Percentiles rank a stretch among this genome's conserved stretches.
These are phyloP conservation scores for Fomitopsis pinicola DNA, from an alignment of 1,284 basidiomycete species.

Conservation along the genomic window DNA sequence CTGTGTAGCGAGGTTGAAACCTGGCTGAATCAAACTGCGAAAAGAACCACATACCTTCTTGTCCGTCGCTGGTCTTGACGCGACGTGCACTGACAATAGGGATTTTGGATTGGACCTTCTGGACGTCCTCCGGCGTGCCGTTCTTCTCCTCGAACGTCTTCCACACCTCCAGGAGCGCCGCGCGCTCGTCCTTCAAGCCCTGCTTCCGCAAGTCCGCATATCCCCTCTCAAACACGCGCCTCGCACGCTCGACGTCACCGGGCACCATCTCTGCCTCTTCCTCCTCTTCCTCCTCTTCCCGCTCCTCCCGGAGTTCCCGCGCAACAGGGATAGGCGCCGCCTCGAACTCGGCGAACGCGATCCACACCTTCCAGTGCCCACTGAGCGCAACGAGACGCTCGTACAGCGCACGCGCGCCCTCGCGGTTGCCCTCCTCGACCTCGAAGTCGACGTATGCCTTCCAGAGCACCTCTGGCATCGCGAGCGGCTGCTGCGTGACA, in stretches of 20 bases:
- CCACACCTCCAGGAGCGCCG: constrained; percentile 89
- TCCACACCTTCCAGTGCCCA: constrained; percentile 94
- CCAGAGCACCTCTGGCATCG: constrained; percentile 99
- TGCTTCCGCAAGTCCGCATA: constrained; percentile 82
- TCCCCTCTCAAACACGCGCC: constrained; percentile 78
- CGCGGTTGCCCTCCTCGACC: constrained; percentile 91
- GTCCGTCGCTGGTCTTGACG: constrained; percentile 75
- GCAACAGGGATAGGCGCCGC: constrained; percentile 63
- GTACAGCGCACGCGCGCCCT: constrained; percentile 82
- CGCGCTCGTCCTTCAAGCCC: constrained; percentile 86
- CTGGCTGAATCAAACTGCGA: constrained; percentile 42
- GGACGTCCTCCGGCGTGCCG: constrained; percentile 65
- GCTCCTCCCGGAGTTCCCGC: constrained; percentile 67
- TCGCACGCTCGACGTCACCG: constrained; percentile 57
- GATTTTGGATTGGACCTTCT: constrained; percentile 85
- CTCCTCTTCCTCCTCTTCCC: constrained; percentile 51
- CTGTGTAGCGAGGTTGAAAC: not conserved
- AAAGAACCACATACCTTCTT: constrained; percentile 65
- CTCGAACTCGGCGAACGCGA: constrained; percentile 77
- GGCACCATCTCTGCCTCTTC: constrained; percentile 20
- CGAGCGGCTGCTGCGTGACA: constrained; percentile 84
- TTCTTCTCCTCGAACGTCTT: constrained; percentile 84
- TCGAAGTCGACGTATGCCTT: constrained; percentile 98
- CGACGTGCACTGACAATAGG: constrained; percentile 87
- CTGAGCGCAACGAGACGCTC: constrained; percentile 86